phyloP scores from a whole-genome alignment of 257 asterid genomes.

The Solanum ahanhuiri region DNA sequence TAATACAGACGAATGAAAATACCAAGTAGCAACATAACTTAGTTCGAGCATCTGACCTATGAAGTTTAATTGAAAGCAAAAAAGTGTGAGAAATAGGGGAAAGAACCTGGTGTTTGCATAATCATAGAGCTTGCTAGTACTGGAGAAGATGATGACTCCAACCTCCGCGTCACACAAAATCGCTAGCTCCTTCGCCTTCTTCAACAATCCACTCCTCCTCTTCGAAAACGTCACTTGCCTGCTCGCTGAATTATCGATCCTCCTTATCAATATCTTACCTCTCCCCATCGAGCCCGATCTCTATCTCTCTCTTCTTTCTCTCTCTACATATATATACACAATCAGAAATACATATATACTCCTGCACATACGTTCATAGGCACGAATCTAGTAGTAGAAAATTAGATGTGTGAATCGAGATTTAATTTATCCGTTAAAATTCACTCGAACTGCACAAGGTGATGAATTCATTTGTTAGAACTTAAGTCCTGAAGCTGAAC shows the following conservation, averaged over 20 bases:
- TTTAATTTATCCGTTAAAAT: too few species aligned
- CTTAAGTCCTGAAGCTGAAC: too few species aligned
- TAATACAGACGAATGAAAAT: neutral
- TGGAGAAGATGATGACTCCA: conserved; percentile 5
- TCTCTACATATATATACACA: neutral
- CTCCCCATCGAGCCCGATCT: neutral
- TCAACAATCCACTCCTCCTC: neutral
- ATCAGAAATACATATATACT: neutral
- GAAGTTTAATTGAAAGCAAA: neutral
- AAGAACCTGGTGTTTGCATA: neutral
- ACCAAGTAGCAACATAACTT: neutral
- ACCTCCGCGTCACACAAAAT: conserved; percentile 1
- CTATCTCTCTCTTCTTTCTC: neutral
- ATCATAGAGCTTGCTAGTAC: conserved; percentile 5
- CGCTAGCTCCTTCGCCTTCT: neutral
- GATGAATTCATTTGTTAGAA: too few species aligned
- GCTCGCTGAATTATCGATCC: conserved; percentile 2
- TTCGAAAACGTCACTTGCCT: conserved; percentile 2
- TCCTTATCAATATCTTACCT: conserved; percentile 4
- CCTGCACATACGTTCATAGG: too few species aligned
- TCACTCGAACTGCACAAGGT: too few species aligned
- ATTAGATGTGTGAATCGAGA: neutral
- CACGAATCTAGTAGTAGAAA: too few species aligned
- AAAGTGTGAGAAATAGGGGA: neutral
- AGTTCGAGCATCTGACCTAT: neutral